A percentile compares a stretch with the other conserved stretches of the same genome.
These are phyloP conservation scores for Perkinsus olseni DNA, from an alignment of 169 alveolate genomes.

Conservation along the genomic window DNA sequence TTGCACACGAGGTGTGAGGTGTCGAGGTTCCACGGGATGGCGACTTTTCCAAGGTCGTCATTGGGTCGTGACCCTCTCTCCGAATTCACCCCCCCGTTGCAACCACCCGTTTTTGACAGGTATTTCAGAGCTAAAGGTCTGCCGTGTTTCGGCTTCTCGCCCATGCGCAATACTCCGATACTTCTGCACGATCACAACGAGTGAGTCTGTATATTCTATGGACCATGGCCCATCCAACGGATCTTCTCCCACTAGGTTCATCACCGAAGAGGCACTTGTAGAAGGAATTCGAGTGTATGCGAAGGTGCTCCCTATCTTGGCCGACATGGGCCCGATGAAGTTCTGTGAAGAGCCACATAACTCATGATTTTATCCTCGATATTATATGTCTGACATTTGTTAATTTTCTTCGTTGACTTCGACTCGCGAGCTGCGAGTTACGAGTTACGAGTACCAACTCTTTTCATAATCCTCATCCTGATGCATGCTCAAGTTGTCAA, in stretches of 20 bases:
- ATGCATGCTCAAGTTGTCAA: no score
- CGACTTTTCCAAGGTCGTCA: no score
- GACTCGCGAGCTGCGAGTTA: no score
- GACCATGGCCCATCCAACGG: not conserved
- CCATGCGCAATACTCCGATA: conserved; percentile 28
- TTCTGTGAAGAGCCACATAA: not conserved
- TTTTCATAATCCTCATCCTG: no score
- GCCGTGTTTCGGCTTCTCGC: conserved; percentile 31
- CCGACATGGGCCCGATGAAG: not conserved
- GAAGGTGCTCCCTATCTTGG: not conserved
- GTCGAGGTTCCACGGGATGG: not conserved
- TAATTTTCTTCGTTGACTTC: not conserved
- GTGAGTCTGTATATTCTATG: not conserved
- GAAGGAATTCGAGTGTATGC: not conserved
- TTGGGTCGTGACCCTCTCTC: no score
- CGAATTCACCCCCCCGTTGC: no score
- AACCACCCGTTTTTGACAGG: not conserved
- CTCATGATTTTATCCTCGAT: not conserved
- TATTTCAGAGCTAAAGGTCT: not conserved
- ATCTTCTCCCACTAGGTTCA: not conserved
- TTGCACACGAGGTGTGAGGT: no score
- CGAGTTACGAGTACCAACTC: no score
- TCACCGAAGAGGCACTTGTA: not conserved
- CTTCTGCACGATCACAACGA: conserved; percentile 32
- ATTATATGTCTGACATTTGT: not conserved